Percentiles rank a stretch among this genome's conserved stretches.
Evolutionary conservation across 352 stramenopile species (phyloP).

Genomic region (Pythium aquatile): DNA sequence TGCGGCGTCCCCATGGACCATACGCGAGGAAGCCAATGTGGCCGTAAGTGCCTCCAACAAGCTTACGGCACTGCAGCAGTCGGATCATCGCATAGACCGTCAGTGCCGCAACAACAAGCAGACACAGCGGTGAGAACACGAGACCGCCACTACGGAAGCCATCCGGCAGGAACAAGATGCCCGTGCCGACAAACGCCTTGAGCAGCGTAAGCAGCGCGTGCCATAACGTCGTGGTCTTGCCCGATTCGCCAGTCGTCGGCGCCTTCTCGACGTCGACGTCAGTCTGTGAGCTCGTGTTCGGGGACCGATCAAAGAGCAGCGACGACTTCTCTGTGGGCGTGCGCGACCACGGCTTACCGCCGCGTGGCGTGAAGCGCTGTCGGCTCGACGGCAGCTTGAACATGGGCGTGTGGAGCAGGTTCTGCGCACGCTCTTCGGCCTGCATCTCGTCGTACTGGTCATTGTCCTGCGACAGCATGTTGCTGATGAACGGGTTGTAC

Average conservation of each 20-base stretch:
- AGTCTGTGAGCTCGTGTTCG: neutral
- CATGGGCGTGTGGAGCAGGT: conserved; percentile 65
- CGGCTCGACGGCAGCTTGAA: conserved; percentile 30
- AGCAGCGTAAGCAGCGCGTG: conserved; percentile 75
- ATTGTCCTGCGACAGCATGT: conserved; percentile 80
- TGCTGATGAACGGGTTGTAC: conserved; percentile 84
- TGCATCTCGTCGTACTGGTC: conserved; percentile 76
- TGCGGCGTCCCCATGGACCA: conserved; percentile 59
- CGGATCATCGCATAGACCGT: conserved; percentile 78
- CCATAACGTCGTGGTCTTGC: conserved; percentile 78
- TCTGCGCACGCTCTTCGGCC: conserved; percentile 60
- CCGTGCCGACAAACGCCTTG: conserved; percentile 81
- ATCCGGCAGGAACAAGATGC: conserved; percentile 76
- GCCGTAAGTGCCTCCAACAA: conserved; percentile 76
- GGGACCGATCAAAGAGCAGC: conserved; percentile 19
- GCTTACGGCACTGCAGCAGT: conserved; percentile 60
- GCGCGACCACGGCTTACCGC: conserved; percentile 23
- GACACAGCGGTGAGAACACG: conserved; percentile 68
- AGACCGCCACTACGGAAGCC: conserved; percentile 73
- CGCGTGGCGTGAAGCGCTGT: conserved; percentile 25
- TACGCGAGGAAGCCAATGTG: conserved; percentile 71
- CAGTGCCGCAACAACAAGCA: conserved; percentile 58
- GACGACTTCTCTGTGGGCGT: conserved; percentile 22
- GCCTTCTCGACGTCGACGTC: conserved; percentile 19
- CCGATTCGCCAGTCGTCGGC: conserved; percentile 8